Conservation (phyloP, 2,329 filamentous ascomycete genomes). For the Shiraia sp. region DNA sequence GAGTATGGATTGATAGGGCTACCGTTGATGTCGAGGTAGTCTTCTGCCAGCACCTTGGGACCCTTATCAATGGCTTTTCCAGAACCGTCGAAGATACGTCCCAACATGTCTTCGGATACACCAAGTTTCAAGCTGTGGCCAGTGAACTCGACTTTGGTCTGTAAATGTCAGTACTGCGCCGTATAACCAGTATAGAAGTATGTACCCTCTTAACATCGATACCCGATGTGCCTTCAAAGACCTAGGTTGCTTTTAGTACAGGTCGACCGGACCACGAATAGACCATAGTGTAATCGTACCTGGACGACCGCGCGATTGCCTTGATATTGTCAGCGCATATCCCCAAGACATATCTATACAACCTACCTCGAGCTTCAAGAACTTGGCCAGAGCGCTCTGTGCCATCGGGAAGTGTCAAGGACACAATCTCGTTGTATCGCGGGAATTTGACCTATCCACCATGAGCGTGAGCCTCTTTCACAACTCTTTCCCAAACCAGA, state of each 20-base stretch:
- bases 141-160: slow-evolving; percentile 97
- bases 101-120: slow-evolving; percentile 99
- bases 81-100: slow-evolving; percentile 97
- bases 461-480: slow-evolving; percentile 23
- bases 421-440: slow-evolving; percentile 96
- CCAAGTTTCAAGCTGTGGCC: slow-evolving; percentile 97
- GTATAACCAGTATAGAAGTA: slow-evolving; percentile 10
- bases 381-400: slow-evolving; percentile 93
- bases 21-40: slow-evolving; percentile 98
- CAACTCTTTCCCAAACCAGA: slow-evolving; percentile 4
- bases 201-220: slow-evolving; percentile 94
- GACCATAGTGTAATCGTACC: slow-evolving; percentile 62
- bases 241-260: slow-evolving; percentile 58
- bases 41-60: slow-evolving; percentile 95
- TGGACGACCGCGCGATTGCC: slow-evolving; percentile 94
- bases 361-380: slow-evolving; percentile 89
- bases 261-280: too few species aligned
- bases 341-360: slow-evolving; percentile 1
- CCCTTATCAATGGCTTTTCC: slow-evolving; percentile 98
- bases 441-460: slow-evolving; percentile 86
- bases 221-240: slow-evolving; percentile 95
- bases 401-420: slow-evolving; percentile 92
- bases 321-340: slow-evolving; percentile 46
- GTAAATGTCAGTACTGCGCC: slow-evolving; percentile 27
- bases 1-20: slow-evolving; percentile 98